Conservation (phyloP, 2,329 filamentous ascomycete genomes). For the Sphaerulina populicola region DNA sequence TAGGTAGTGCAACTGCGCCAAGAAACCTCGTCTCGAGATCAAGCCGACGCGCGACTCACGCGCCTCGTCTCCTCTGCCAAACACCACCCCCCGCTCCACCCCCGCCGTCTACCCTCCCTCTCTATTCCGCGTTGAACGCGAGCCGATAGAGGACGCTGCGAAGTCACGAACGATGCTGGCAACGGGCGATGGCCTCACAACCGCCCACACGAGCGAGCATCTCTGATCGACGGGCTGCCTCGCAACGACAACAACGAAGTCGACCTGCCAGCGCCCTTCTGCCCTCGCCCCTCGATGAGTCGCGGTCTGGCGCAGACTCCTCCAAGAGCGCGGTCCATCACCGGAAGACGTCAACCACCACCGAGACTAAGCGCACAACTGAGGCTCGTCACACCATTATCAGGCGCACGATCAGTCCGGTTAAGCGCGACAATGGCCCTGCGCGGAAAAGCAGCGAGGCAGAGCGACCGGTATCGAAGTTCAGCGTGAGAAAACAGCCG, state of each 20-base stretch:
- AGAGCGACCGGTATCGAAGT: constrained; percentile 17
- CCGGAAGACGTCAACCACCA: constrained; percentile 17
- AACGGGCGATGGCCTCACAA: constrained; percentile 23
- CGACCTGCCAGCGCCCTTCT: constrained; percentile 21
- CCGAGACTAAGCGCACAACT: constrained; percentile 17
- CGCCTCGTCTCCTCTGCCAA: not conserved
- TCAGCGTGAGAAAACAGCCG: constrained; percentile 8
- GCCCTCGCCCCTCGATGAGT: constrained; percentile 15
- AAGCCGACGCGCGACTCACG: not conserved
- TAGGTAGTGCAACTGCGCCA: no score
- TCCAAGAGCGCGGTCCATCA: constrained; percentile 14
- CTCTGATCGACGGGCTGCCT: constrained; percentile 25
- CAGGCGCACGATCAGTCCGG: constrained; percentile 17
- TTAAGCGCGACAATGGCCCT: constrained; percentile 15
- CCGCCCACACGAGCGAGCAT: constrained; percentile 24
- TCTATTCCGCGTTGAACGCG: no score
- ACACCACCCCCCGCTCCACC: constrained; percentile 1
- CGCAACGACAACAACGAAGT: constrained; percentile 23
- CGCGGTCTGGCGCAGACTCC: constrained; percentile 12
- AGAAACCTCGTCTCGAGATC: no score
- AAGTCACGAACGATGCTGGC: constrained; percentile 8
- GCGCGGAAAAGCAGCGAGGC: constrained; percentile 16
- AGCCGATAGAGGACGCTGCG: no score
- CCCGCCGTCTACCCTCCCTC: no score
- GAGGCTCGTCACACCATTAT: constrained; percentile 19